Evolutionary conservation across 371 early-diverging fungal species (phyloP).

Genomic region (Choanephora cucurbitarum): DNA sequence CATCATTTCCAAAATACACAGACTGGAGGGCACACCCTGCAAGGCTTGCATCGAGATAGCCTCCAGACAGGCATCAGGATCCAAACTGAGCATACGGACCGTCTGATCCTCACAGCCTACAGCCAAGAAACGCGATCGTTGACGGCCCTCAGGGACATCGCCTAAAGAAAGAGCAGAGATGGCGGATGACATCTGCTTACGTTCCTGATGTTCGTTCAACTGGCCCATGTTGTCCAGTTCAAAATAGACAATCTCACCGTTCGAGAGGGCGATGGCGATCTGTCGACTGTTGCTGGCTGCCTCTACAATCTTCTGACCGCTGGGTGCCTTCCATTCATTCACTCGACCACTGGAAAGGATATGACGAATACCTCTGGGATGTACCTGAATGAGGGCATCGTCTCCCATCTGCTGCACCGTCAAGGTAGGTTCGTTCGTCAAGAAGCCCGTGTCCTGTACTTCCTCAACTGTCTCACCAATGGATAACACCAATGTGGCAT

Average conservation of each 20-base stretch:
- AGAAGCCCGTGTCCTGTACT: constrained; percentile 88
- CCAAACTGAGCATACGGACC: constrained; percentile 86
- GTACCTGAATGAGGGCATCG: constrained; percentile 89
- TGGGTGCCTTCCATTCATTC: constrained; percentile 93
- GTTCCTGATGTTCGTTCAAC: constrained; percentile 86
- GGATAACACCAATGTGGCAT: constrained; percentile 90
- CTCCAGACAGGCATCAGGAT: constrained; percentile 79
- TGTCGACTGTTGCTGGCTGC: constrained; percentile 87
- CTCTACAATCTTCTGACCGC: constrained; percentile 64
- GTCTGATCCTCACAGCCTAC: constrained; percentile 93
- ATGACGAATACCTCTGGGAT: constrained; percentile 87
- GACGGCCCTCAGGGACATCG: constrained; percentile 80
- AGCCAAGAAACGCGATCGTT: constrained; percentile 80
- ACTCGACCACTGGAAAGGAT: constrained; percentile 85
- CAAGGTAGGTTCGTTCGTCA: constrained; percentile 80
- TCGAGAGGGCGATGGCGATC: constrained; percentile 81
- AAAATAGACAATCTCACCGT: constrained; percentile 90
- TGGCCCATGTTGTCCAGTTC: constrained; percentile 88
- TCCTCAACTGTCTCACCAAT: constrained; percentile 97
- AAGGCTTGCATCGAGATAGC: constrained; percentile 81
- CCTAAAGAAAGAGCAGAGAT: constrained; percentile 81
- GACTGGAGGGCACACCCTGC: constrained; percentile 53
- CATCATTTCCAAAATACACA: constrained; percentile 77
- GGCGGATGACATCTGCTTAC: constrained; percentile 70
- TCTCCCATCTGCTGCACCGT: constrained; percentile 85